phyloP scores from a whole-genome alignment of 345 rosid species.

The Ceriops tagal region DNA sequence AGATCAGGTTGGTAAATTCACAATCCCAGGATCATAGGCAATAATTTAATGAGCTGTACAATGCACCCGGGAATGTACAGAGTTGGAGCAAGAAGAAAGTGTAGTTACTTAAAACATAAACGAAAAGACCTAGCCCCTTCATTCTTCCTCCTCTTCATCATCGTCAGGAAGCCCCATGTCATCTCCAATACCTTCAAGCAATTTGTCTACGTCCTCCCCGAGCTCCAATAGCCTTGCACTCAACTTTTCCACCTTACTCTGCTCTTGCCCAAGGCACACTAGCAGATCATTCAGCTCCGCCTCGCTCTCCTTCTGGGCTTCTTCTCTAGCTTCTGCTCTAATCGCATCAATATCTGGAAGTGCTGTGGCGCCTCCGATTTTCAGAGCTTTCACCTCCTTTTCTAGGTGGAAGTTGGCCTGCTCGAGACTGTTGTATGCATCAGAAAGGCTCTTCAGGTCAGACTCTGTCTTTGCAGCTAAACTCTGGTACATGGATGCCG shows the following conservation, averaged over 20 bases:
- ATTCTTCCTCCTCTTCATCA: constrained; percentile 47
- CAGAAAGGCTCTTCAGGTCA: constrained; percentile 77
- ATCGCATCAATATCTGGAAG: constrained; percentile 55
- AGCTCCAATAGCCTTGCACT: constrained; percentile 63
- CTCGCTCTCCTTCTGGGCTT: constrained; percentile 94
- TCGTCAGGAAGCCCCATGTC: constrained; percentile 73
- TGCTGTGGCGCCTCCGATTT: constrained; percentile 45
- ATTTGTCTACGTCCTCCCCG: constrained; percentile 80
- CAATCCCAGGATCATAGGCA: background rate
- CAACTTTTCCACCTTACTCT: constrained; percentile 88
- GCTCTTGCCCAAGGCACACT: constrained; percentile 97
- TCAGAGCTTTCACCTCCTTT: constrained; percentile 68
- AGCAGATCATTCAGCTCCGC: constrained; percentile 88
- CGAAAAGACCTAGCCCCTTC: constrained; percentile 5
- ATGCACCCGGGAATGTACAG: constrained; percentile 20
- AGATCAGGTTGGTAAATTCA: background rate
- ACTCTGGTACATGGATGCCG: constrained; percentile 62
- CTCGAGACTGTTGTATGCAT: constrained; percentile 89
- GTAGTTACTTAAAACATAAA: background rate
- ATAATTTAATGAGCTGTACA: constrained; percentile 18
- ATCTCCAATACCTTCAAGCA: constrained; percentile 88
- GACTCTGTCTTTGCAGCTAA: constrained; percentile 74
- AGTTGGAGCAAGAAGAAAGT: background rate
- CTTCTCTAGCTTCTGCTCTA: constrained; percentile 84
- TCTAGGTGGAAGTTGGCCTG: constrained; percentile 74